Conservation (phyloP, 106 monocot genomes). For the Dendrobium nobile region DNA sequence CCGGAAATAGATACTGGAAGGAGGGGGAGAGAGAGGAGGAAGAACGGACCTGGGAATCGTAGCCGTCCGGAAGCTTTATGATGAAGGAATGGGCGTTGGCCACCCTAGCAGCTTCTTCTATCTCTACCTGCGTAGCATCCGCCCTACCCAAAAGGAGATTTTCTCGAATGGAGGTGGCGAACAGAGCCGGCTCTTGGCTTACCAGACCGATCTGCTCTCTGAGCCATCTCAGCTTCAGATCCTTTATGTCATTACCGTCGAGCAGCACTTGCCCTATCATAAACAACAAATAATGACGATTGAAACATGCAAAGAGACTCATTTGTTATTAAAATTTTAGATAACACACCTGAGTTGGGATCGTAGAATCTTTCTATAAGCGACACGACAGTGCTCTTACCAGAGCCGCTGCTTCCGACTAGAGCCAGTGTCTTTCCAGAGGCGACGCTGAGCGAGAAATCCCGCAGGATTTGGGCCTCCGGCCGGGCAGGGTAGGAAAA, state of each 20-base stretch:
- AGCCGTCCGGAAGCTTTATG: slow-evolving; percentile 85
- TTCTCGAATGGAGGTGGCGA: slow-evolving; percentile 83
- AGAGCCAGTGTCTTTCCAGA: slow-evolving; percentile 86
- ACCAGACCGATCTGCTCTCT: slow-evolving; percentile 93
- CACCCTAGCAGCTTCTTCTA: slow-evolving; percentile 93
- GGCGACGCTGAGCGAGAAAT: slow-evolving; percentile 59
- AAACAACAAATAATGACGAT: not conserved
- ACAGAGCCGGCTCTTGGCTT: slow-evolving; percentile 94
- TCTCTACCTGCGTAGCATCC: slow-evolving; percentile 76
- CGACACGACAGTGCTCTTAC: slow-evolving; percentile 94
- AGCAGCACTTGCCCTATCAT: slow-evolving; percentile 62
- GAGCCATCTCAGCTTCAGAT: slow-evolving; percentile 81
- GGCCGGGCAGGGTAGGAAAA: slow-evolving; percentile 77
- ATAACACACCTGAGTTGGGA: slow-evolving; percentile 51
- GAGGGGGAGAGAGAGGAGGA: not conserved
- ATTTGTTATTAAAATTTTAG: not conserved
- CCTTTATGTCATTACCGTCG: slow-evolving; percentile 85
- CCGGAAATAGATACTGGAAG: not conserved
- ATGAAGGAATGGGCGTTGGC: slow-evolving; percentile 99
- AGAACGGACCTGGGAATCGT: slow-evolving; percentile 76
- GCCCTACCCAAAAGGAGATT: slow-evolving; percentile 78
- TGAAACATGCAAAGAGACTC: not conserved
- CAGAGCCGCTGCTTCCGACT: slow-evolving; percentile 92
- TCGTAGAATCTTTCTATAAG: slow-evolving; percentile 97
- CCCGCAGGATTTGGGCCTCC: slow-evolving; percentile 39